Base-by-base conservation (phyloP, 164 flowering plant genomes). In the Macadamia integrifolia region DNA sequence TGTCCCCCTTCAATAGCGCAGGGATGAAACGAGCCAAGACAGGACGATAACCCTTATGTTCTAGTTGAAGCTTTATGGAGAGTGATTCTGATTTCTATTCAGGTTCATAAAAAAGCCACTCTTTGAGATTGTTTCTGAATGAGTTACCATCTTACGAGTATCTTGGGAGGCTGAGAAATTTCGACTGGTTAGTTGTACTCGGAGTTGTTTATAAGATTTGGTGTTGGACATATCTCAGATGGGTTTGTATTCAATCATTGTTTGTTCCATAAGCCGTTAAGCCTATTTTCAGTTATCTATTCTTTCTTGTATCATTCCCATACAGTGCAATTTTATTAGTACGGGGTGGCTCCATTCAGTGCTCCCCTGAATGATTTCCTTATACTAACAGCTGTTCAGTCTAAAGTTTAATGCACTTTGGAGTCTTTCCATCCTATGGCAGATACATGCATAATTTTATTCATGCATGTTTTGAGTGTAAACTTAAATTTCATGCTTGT, bases 21-120 rank as follows among this genome's bases (percentile, higher is more conserved):
- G 98, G 97, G 12, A 87, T 94, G 95, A 94, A 93, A 76, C 85
- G 98, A 74, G 96, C 98, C 62, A 93, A 93, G 79, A 93, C 97
- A 11, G 81, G 87, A 79, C 88, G 84, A 65, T 92, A 78, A 80
- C 61, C 28, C 9, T 8, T 46, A 46, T 46, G 13, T 46, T 46
- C 50, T 46, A 46, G 50, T 43, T 66, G n/a, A 57, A 74, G 35
- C 35, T 57, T 58, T 66, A 53, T 58, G 55, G 40, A 15, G n/a
- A 62, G 18, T 11, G 50, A 68, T 40, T 23, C 17, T 48, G 23
- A 49, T 13, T 40, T 2, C 42, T 42, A 50, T 29, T 23, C 61
- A 8, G 28, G 50, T 46, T 6, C 18, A 9, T 18, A 6, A 60
- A 68, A 35, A 48, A 30, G 43, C 30, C n/a, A 2, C 30, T 28